A percentile compares a stretch with the other conserved stretches of the same genome.
phyloP scores from a whole-genome alignment of 1,139 yeast genomes.

The Blastobotrys persicus region DNA sequence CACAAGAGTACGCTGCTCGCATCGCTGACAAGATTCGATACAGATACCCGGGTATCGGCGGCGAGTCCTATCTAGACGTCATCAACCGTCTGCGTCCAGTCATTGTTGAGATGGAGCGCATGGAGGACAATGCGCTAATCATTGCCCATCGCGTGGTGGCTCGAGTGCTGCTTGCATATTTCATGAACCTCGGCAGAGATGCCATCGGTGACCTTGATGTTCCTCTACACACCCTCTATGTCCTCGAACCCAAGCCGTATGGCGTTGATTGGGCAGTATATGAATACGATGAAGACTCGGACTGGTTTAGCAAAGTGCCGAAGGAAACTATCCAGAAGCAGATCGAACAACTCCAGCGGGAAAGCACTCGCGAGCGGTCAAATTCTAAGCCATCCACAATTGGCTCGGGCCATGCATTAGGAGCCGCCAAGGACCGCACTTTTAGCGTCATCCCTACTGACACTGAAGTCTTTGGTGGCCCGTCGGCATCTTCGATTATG shows the following conservation, averaged over 20 bases:
- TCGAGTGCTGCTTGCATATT: constrained; percentile 82
- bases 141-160: constrained; percentile 91
- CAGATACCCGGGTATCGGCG: constrained; percentile 96
- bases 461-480: neutral
- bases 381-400: constrained; percentile 15
- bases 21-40: constrained; percentile 73
- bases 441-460: constrained; percentile 30
- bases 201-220: constrained; percentile 88
- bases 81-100: constrained; percentile 85
- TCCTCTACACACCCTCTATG: constrained; percentile 85
- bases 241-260: constrained; percentile 88
- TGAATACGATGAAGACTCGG: constrained; percentile 74
- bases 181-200: constrained; percentile 77
- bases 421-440: constrained; percentile 27
- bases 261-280: constrained; percentile 91
- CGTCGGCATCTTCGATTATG: neutral
- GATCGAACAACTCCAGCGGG: constrained; percentile 18
- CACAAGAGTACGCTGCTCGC: constrained; percentile 76
- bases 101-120: constrained; percentile 88
- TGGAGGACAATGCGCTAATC: constrained; percentile 79
- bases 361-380: constrained; percentile 15
- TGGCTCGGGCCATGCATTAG: constrained; percentile 17
- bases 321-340: constrained; percentile 32
- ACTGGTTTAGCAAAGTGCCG: constrained; percentile 73
- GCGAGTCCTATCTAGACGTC: constrained; percentile 91